Base-by-base conservation (phyloP, 2,329 filamentous ascomycete species). In the Aspergillus aculeatus region DNA sequence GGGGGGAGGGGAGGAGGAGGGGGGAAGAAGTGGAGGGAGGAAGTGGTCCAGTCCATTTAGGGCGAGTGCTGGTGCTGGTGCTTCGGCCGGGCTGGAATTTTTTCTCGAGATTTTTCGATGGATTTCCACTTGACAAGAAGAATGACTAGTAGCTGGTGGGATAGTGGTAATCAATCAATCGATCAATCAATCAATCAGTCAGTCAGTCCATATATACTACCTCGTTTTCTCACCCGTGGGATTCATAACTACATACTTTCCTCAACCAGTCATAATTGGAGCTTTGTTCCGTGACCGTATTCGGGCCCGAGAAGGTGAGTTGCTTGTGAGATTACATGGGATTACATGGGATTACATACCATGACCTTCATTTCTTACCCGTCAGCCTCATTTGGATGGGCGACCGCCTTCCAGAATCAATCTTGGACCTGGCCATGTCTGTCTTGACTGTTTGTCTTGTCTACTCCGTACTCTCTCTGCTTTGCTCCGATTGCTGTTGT, bases 371-470 rank as follows among this genome's bases (percentile, higher is more conserved):
- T 21, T 41, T 48, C 35, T 51, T 53, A 19, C 29, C 56, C 57
- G 53, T 70, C 67, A 68, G 64, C 68, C 68, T 65, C 65, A 62
- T 61, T 21, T 41, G 38, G 6, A 41, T 47, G 52, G 63, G 65
- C 68, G 66, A 71, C 69, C 70, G 67, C 69, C 69, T 69, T 70
- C 63, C 65, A 62, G 61, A 65, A 65, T 56, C 47, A 41, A 41
- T 41, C 14, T 29, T 29, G 26, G 9, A 23, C 35, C 35, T 14
- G 2, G 24, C 4, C 7, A 26, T 48, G 12, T 47, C 47, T 44
- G 38, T 23, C 57, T 47, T 47, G 26, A 12, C 29, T 57, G 59
- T 56, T 53, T 32, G 35, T 24, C 47, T 26, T 19, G 47, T 47
- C 55, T 54, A 59, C 53, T 50, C 54, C 14, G 32, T 35, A 35